Evolutionary conservation across 192 early-diverging fungal species (phyloP), one percentile per base, ranked within the genome.

Genomic region (Coemansia asiatica): DNA sequence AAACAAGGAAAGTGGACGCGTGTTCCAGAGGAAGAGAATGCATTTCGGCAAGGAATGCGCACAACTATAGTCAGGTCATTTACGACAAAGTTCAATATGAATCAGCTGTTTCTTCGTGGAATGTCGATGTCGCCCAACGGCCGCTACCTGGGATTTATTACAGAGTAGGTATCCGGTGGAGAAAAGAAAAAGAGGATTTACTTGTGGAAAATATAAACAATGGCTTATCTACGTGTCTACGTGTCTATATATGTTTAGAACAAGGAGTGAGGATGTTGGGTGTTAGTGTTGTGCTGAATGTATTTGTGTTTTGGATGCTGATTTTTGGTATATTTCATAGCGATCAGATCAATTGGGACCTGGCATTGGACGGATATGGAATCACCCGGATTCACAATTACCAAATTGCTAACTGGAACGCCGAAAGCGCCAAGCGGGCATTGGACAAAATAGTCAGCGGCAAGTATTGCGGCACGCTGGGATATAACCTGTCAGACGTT

Each of bases 11-110:
- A 36, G 46, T 81, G 73, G 73, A 2, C 13, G 18, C 49, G 73
- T 28, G 61, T 29, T 5, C 4, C 35, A 1, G 56, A 63, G 3
- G 72, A 75, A 36, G 79, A 75, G 18, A 15, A 54, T 6, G 38
- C 47, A 4, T 31, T 81, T 19, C 56, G 63, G 6, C 67, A 69
- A 6, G 73, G 59, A 31, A 46, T 81, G 63, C 63, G 66, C 29
- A 59, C 67, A 47, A 81, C 79, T 0, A 61, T 81, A 25, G 59
- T 75, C 9, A 55, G 49, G 10, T 72, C 73, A 35, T 81, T 81
- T 56, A 81, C 79, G 18, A 81, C 79, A 44, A 68, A 71, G 44
- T 81, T 81, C 55, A 69, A 68, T n/a, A 72, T 81, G 63, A 58
- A 48, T 38, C 26, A 55, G 16, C 35, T 81, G 47, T 55, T 72